Percentiles rank a stretch among this genome's conserved stretches.
Conservation (phyloP, 2,329 filamentous ascomycete species). For the Neopestalotiopsis clavispora region DNA sequence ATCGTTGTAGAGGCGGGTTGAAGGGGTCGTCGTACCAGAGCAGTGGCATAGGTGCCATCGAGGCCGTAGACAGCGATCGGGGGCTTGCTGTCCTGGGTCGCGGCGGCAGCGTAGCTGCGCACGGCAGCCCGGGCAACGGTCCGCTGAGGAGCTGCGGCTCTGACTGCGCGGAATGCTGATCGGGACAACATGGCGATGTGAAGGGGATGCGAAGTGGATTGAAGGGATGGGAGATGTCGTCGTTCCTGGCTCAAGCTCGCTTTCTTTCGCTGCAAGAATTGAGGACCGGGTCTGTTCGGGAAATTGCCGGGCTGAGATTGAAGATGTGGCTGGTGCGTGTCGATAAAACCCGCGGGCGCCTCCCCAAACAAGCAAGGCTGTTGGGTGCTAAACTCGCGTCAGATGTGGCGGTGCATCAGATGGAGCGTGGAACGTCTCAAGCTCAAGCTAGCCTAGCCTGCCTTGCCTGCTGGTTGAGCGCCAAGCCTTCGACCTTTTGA, state of each 20-base stretch:
- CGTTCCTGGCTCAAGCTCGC: constrained; percentile 20
- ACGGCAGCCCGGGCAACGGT: constrained; percentile 64
- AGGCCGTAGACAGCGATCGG: constrained; percentile 92
- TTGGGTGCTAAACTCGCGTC: not conserved
- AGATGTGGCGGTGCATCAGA: not conserved
- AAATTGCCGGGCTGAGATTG: constrained; percentile 13
- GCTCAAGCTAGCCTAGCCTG: not conserved
- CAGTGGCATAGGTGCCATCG: constrained; percentile 97
- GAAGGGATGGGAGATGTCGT: constrained; percentile 26
- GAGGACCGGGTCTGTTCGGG: constrained; percentile 17
- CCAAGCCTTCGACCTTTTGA: not conserved
- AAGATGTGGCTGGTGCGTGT: not conserved
- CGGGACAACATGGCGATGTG: constrained; percentile 61
- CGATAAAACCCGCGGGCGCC: not conserved
- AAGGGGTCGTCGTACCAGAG: constrained; percentile 75
- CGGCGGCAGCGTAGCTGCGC: constrained; percentile 77
- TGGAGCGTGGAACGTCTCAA: not conserved
- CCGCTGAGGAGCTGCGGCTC: constrained; percentile 62
- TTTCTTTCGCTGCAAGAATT: constrained; percentile 19
- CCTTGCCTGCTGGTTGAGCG: not conserved
- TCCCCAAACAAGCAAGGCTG: not conserved
- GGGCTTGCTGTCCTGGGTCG: constrained; percentile 74
- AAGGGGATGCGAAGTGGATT: constrained; percentile 25
- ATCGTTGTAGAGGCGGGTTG: constrained; percentile 7
- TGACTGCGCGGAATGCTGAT: constrained; percentile 61